These are phyloP conservation scores for Arbutus unedo DNA, from an alignment of 148 eudicot genomes.

Conservation along the genomic window DNA sequence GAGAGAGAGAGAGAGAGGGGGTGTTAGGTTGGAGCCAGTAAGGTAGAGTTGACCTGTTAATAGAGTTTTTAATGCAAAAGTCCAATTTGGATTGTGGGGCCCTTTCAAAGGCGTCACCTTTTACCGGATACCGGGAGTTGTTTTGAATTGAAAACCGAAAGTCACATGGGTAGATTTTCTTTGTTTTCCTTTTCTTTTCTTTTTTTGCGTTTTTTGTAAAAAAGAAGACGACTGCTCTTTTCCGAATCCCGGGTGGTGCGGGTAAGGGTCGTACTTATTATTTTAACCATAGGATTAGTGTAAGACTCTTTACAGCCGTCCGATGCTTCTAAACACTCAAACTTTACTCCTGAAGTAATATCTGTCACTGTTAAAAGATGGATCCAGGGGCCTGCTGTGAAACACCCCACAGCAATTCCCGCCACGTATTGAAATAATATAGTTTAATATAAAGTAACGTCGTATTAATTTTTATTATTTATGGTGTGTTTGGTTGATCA, in stretches of 20 bases:
- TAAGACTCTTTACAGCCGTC: too few relatives aligned
- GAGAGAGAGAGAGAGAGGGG: neutral
- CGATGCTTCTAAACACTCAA: too few relatives aligned
- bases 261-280: neutral
- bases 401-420: too few relatives aligned
- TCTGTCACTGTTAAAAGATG: too few relatives aligned
- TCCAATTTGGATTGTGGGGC: neutral
- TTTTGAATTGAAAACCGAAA: conserved; percentile 1
- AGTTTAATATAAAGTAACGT: too few relatives aligned
- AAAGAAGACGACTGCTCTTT: conserved; percentile 9
- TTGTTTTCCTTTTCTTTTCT: neutral
- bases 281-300: too few relatives aligned
- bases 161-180: conserved; percentile 14
- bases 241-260: neutral
- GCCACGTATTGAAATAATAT: too few relatives aligned
- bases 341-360: too few relatives aligned
- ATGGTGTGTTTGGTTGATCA: too few relatives aligned
- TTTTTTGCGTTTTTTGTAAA: neutral
- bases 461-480: too few relatives aligned
- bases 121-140: conserved; percentile 19
- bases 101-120: neutral
- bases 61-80: conserved; percentile 24
- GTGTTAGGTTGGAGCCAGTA: conserved; percentile 37
- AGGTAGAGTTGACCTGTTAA: conserved; percentile 32
- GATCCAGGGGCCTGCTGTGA: too few relatives aligned